Evolutionary conservation across 257 asterid species (phyloP).

Genomic region (Capsicum pubescens): DNA sequence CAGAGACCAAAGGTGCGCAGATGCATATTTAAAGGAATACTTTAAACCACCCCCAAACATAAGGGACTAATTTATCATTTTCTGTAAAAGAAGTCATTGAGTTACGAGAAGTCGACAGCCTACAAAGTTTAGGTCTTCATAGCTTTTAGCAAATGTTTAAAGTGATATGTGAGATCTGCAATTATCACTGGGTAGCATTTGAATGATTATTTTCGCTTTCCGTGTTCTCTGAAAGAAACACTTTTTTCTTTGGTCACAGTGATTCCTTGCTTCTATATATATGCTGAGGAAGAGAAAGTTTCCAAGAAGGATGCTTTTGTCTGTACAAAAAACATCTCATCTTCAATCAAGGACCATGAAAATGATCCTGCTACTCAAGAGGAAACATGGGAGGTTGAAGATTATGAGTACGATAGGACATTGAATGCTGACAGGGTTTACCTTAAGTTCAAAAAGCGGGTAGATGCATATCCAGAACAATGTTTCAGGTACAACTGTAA

Average conservation of each 20-base stretch:
- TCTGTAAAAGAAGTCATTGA: not conserved
- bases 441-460: conserved; percentile 86
- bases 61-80: not conserved
- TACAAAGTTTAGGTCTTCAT: not conserved
- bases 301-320: conserved; percentile 41
- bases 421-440: conserved; percentile 79
- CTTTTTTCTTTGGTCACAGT: conserved; percentile 53
- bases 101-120: not conserved
- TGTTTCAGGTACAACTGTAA: conserved; percentile 70
- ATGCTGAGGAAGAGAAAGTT: conserved; percentile 65
- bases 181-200: conserved; percentile 20
- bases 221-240: not conserved
- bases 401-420: conserved; percentile 81
- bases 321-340: conserved; percentile 39
- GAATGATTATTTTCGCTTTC: conserved; percentile 13
- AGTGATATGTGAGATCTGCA: not conserved
- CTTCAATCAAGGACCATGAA: conserved; percentile 46
- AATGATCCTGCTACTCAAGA: conserved; percentile 44
- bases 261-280: conserved; percentile 82
- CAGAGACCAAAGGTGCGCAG: not conserved
- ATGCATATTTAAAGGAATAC: not conserved
- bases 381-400: conserved; percentile 77
- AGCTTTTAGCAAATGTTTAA: not conserved
- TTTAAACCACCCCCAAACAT: not conserved
- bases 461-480: conserved; percentile 80